Base-by-base conservation (phyloP, 2,329 filamentous ascomycete species). In the Cryphonectria nitschkei region DNA sequence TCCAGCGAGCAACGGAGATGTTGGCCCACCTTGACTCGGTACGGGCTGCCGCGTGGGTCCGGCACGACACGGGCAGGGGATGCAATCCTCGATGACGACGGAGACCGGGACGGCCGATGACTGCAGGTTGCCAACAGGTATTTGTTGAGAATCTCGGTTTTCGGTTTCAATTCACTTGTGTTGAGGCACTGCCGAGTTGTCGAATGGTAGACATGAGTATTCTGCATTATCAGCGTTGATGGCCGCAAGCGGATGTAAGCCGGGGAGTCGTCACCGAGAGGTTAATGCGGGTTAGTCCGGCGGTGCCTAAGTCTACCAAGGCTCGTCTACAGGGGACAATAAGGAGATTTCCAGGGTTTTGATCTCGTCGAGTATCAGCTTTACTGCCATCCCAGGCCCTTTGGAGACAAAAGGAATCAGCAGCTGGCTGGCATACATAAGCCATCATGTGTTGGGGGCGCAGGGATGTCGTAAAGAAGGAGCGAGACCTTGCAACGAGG, bases 201-300 rank as follows among this genome's bases (percentile, higher is more conserved):
- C 16, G 54, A 7, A 19, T 29, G 54, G 14, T 32, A n/a, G 54
- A 58, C 8, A 50, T 22, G 54, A 34, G 32, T 3, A 58, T 16
- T 16, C 32, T 58, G 8, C 14, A 19, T 8, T 32, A 8, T 58
- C 54, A 26, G 54, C 13, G 5, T 58, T 58, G 54, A 29, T 58
- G 54, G 54, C 54, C 54, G 54, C 54, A 58, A 58, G 54, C 26
- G 54, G 54, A 58, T 7, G 54, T 32, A 58, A 32, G 26, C 54
- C 54, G 54, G 54, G 26, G 26, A 58, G 54, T 29, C 13, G 29
- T 58, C 29, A 58, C 54, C 54, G 54, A 58, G 29, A 32, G 26
- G 54, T 13, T 13, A 32, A 58, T 34, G 54, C 54, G 54, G 54
- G 54, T 58, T 58, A 58, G 54, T 34, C 29, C 29, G 29, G 54